Percentiles rank a stretch among this genome's conserved stretches.
Conservation (phyloP, 2,329 filamentous ascomycete genomes). For the Ceratocystis huliohia region DNA sequence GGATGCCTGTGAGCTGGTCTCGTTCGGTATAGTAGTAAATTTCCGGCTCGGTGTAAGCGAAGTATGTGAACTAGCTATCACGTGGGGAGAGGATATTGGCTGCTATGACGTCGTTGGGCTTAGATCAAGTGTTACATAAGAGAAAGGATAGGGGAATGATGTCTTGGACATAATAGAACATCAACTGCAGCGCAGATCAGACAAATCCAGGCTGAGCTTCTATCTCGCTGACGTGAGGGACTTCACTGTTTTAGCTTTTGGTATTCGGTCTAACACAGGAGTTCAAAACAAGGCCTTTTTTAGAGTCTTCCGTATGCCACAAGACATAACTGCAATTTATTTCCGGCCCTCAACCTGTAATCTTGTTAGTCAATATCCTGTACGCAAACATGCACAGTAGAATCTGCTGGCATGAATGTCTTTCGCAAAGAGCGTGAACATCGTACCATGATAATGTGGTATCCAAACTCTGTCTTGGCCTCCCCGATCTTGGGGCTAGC, state of each 20-base stretch:
- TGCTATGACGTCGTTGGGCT: conserved; percentile 3
- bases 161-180: not conserved
- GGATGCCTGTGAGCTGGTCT: not conserved
- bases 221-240: not conserved
- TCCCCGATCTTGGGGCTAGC: conserved; percentile 53
- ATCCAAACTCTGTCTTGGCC: conserved; percentile 62
- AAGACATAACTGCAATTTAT: conserved; percentile 22
- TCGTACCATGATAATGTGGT: conserved; percentile 66
- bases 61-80: not conserved
- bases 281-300: not conserved
- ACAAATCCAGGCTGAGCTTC: not conserved
- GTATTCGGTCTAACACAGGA: not conserved
- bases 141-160: not conserved
- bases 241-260: conserved; percentile 2
- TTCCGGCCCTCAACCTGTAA: conserved; percentile 33
- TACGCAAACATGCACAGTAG: not conserved
- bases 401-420: not conserved
- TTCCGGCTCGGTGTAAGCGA: conserved; percentile 1
- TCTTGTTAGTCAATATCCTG: not conserved
- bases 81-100: not conserved
- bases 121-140: not conserved
- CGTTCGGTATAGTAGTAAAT: not conserved
- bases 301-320: not conserved
- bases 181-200: not conserved
- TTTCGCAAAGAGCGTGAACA: not conserved